Conservation (phyloP, 202 grass and related monocot genomes). For the Setaria viridis region DNA sequence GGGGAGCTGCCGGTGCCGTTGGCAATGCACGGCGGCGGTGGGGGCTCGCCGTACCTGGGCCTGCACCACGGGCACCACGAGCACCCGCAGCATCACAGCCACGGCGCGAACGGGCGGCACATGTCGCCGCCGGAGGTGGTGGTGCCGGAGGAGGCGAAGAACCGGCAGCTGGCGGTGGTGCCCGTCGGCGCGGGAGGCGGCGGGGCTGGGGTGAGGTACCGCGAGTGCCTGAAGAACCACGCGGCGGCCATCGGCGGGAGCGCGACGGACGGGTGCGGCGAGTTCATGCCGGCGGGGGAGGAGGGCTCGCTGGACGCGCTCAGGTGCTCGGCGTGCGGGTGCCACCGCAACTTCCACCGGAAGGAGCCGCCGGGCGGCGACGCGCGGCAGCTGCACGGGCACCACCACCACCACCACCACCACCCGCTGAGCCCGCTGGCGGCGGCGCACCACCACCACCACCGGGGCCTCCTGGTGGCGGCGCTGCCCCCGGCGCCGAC, state of each 20-base stretch:
- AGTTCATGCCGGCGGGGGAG: slow-evolving; percentile 96
- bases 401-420: slow-evolving; percentile 11
- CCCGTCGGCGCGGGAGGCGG: slow-evolving; percentile 28
- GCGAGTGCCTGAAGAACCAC: slow-evolving; percentile 98
- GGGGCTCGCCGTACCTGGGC: slow-evolving; percentile 46
- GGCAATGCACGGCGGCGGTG: slow-evolving; percentile 72
- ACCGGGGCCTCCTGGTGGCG: slow-evolving; percentile 58
- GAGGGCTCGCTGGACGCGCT: slow-evolving; percentile 89
- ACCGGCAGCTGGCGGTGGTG: slow-evolving; percentile 37
- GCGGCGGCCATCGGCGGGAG: slow-evolving; percentile 90
- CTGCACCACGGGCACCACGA: slow-evolving; percentile 57
- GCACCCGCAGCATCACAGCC: slow-evolving; percentile 40
- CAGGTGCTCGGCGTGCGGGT: slow-evolving; percentile 89
- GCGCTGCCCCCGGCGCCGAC: slow-evolving; percentile 42
- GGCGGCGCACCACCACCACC: slow-evolving; percentile 34
- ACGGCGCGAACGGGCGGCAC: slow-evolving; percentile 37
- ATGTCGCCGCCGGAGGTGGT: slow-evolving; percentile 41
- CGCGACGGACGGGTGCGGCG: slow-evolving; percentile 95
- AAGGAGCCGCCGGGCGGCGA: slow-evolving; percentile 51
- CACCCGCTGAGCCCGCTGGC: slow-evolving; percentile 42
- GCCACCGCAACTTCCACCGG: slow-evolving; percentile 98
- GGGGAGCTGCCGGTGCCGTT: slow-evolving; percentile 89
- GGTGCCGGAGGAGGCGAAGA: slow-evolving; percentile 50
- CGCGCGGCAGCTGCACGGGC: not conserved
- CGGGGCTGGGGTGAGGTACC: slow-evolving; percentile 56